Percentiles rank a stretch among this genome's conserved stretches.
phyloP scores from a whole-genome alignment of 2,329 filamentous ascomycete genomes.

The Nemania diffusa region DNA sequence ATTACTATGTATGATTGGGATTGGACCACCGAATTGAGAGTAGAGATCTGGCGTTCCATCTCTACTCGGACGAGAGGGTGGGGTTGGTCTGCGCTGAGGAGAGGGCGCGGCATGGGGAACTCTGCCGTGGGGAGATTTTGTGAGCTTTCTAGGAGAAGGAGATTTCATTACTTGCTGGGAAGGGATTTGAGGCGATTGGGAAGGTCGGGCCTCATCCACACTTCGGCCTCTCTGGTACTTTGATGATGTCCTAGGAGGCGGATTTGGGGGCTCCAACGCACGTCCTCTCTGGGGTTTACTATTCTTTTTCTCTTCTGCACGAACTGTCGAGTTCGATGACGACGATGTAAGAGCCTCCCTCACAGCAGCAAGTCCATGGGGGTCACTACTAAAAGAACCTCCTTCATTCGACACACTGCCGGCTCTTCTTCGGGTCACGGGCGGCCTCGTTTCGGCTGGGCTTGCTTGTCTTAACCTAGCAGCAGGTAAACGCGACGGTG shows the following conservation, averaged over 20 bases:
- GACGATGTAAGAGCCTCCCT: conserved; percentile 78
- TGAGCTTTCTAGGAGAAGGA: conserved; percentile 50
- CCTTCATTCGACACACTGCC: conserved; percentile 64
- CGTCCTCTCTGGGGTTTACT: conserved; percentile 58
- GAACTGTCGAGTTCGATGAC: conserved; percentile 76
- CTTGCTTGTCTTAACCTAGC: conserved; percentile 65
- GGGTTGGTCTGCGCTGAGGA: conserved; percentile 52
- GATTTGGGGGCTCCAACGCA: conserved; percentile 65
- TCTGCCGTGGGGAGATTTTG: conserved; percentile 42
- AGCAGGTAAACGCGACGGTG: conserved; percentile 57
- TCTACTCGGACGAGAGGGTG: conserved; percentile 72
- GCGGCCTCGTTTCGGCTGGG: conserved; percentile 66
- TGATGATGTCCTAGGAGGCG: conserved; percentile 71
- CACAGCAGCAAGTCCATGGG: conserved; percentile 70
- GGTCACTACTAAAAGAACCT: conserved; percentile 59
- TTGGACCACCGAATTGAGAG: conserved; percentile 61
- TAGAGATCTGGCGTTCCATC: conserved; percentile 73
- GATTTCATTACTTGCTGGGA: conserved; percentile 46
- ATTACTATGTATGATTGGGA: conserved; percentile 72
- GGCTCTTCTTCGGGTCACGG: conserved; percentile 67
- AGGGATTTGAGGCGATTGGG: conserved; percentile 51
- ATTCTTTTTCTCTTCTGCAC: conserved; percentile 60
- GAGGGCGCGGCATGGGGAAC: conserved; percentile 44
- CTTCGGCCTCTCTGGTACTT: conserved; percentile 58
- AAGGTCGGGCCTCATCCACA: conserved; percentile 49